phyloP scores from a whole-genome alignment of 306 rosid genomes.

The Pterocarpus santalinus region DNA sequence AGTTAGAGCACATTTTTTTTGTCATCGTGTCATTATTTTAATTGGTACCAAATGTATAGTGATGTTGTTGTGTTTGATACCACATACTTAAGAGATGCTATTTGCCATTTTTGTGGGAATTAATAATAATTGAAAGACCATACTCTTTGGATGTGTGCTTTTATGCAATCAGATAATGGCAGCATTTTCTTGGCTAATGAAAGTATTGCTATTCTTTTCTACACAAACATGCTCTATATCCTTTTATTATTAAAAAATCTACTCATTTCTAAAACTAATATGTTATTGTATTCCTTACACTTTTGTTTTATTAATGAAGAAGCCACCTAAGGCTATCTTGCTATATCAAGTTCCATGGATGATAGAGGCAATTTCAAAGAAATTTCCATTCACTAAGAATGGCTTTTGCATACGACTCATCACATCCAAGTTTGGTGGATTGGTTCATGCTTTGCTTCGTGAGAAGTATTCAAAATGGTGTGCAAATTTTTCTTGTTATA shows the following conservation, averaged over 20 bases:
- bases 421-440: conserved; percentile 21
- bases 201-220: background rate
- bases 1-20: background rate
- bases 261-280: background rate
- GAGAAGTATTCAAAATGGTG: background rate
- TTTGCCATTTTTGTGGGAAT: background rate
- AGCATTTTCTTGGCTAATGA: background rate
- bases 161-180: background rate
- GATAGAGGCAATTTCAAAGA: background rate
- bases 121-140: background rate
- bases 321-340: background rate
- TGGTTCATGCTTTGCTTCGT: background rate
- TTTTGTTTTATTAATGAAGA: background rate
- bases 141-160: conserved; percentile 21
- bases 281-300: background rate
- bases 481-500: conserved; percentile 2
- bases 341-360: background rate
- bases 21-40: conserved; percentile 3
- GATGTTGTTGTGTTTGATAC: conserved; percentile 25
- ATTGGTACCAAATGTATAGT: background rate
- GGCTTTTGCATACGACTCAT: background rate
- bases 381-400: conserved; percentile 6
- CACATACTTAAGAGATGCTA: background rate
- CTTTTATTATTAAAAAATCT: background rate
- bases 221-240: background rate